Evolutionary conservation across 805 yeast genomes (phyloP).

Genomic region (Metschnikowia borealis): DNA sequence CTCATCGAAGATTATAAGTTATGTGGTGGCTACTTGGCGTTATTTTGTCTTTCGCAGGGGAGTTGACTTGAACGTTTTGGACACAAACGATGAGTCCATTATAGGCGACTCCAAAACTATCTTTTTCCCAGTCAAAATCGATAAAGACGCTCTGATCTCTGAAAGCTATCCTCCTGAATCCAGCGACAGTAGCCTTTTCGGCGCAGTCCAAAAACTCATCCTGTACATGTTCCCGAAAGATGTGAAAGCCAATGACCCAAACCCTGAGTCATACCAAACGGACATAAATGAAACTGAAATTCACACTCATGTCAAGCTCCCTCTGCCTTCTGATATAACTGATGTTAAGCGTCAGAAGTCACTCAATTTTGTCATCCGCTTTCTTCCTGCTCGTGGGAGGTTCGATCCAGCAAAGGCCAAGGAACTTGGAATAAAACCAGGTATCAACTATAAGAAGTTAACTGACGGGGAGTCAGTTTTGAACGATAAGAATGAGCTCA

Average conservation of each 20-base stretch:
- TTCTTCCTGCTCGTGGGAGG: constrained; percentile 69
- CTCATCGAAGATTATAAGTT: constrained; percentile 29
- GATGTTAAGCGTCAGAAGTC: constrained; percentile 41
- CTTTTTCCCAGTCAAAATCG: constrained; percentile 36
- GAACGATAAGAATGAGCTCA: constrained; percentile 52
- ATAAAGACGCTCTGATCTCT: constrained; percentile 1
- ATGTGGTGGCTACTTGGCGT: constrained; percentile 77
- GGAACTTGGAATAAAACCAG: constrained; percentile 65
- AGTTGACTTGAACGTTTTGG: constrained; percentile 43
- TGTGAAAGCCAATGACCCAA: constrained; percentile 35
- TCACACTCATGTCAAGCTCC: constrained; percentile 36
- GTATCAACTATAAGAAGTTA: constrained; percentile 54
- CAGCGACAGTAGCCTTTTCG: not conserved
- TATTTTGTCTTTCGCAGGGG: constrained; percentile 81
- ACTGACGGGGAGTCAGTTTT: constrained; percentile 57
- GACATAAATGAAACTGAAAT: constrained; percentile 37
- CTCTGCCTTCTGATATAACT: constrained; percentile 18
- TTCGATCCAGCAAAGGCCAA: constrained; percentile 65
- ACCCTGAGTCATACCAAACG: constrained; percentile 34
- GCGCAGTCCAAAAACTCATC: constrained; percentile 35
- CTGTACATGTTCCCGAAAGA: constrained; percentile 57
- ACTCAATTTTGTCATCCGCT: constrained; percentile 64
- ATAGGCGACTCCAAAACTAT: constrained; percentile 36
- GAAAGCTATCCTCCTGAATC: not conserved
- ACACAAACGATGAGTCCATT: constrained; percentile 26